Evolutionary conservation across 2,329 filamentous ascomycete genomes (phyloP), one percentile per base, ranked within the genome.

Genomic region (Diaporthe citrichinensis): DNA sequence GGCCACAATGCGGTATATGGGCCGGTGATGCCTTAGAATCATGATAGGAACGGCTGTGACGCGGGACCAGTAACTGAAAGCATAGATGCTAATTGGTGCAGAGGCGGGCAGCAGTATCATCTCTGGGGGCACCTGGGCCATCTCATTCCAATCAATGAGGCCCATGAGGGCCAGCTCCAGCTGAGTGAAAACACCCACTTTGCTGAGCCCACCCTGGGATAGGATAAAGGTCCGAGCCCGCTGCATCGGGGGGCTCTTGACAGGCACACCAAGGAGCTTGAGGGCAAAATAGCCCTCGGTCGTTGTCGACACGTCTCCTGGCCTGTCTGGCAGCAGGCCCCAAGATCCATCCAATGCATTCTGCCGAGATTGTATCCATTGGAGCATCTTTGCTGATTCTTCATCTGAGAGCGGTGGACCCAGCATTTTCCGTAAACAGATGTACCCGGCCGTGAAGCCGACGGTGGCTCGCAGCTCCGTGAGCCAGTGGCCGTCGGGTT

Each of bases 221-320:
- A 58, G 31, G 28, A 58, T 36, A 34, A 58, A 58, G 17, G 0
- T 34, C 28, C 55, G 55, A 28, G 55, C 55, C 10, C 55, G 55
- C 31, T 58, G 28, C 55, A 58, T 58, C 28, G 12, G 55, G 28
- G 6, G 6, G 28, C 55, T 58, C 17, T 34, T 28, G 28, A 58
- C 28, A 36, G 55, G 55, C 55, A 58, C 17, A 58, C 55, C 55
- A 58, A 58, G 55, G 55, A 58, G 55, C 28, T 58, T 58, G 55
- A 58, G 55, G 28, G 55, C 55, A 58, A 58, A 58, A 58, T 58
- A 58, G 15, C 55, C 55, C 17, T 58, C 55, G 55, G 55, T 58
- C 15, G 55, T 58, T 34, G 55, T 58, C 28, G 55, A 58, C 28
- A 58, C 55, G 55, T 58, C 55, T 34, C 55, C 55, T 58, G 55